Conservation (phyloP, 2,329 filamentous ascomycete genomes). For the Alternaria longipes region DNA sequence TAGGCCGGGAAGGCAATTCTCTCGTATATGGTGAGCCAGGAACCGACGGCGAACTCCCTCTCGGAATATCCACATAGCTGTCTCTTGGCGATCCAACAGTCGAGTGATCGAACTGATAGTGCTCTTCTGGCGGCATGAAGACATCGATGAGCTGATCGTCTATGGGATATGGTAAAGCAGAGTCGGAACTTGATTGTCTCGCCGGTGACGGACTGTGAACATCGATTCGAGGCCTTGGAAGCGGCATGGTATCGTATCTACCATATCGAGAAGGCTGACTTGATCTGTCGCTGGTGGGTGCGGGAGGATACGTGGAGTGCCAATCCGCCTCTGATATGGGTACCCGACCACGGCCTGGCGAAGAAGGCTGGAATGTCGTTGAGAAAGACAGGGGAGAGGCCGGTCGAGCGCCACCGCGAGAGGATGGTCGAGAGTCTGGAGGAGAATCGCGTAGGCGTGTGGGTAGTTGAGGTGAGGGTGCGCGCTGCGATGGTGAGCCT, state of each 20-base stretch:
- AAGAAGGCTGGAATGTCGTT: slow-evolving; percentile 25
- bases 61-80: slow-evolving; percentile 36
- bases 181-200: slow-evolving; percentile 33
- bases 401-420: slow-evolving; percentile 36
- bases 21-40: slow-evolving; percentile 35
- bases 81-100: slow-evolving; percentile 31
- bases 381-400: slow-evolving; percentile 40
- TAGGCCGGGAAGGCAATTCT: slow-evolving; percentile 24
- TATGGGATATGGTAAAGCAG: slow-evolving; percentile 56
- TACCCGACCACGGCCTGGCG: slow-evolving; percentile 31
- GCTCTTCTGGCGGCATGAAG: slow-evolving; percentile 56
- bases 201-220: slow-evolving; percentile 45
- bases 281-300: slow-evolving; percentile 32
- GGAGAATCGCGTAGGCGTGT: slow-evolving; percentile 36
- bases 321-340: slow-evolving; percentile 37
- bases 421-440: slow-evolving; percentile 38
- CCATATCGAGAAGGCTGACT: slow-evolving; percentile 39
- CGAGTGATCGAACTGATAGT: slow-evolving; percentile 52
- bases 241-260: slow-evolving; percentile 42
- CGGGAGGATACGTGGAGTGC: slow-evolving; percentile 44
- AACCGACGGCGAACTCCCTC: slow-evolving; percentile 28
- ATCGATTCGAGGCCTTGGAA: slow-evolving; percentile 44
- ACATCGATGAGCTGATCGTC: slow-evolving; percentile 50
- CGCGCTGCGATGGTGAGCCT: slow-evolving; percentile 38
- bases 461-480: slow-evolving; percentile 41